Evolutionary conservation across 352 stramenopile species (phyloP).

Genomic region (Phytophthora pistaciae): DNA sequence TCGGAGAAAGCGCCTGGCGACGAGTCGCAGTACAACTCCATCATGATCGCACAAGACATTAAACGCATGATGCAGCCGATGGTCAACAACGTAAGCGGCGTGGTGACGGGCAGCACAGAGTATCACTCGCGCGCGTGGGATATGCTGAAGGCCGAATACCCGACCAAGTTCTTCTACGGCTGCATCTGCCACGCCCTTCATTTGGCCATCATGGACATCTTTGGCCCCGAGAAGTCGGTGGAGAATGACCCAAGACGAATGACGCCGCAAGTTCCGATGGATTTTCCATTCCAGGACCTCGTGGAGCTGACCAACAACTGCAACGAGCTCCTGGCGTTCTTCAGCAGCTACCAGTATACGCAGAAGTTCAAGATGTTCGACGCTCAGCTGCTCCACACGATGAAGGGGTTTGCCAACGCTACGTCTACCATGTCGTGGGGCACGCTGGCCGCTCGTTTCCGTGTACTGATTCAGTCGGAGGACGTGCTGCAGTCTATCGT

Average conservation of each 20-base stretch:
- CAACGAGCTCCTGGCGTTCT: slow-evolving; percentile 82
- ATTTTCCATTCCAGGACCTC: slow-evolving; percentile 84
- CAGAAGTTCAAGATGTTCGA: slow-evolving; percentile 84
- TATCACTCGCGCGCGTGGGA: slow-evolving; percentile 82
- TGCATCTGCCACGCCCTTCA: slow-evolving; percentile 86
- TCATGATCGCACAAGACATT: slow-evolving; percentile 86
- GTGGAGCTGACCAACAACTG: slow-evolving; percentile 81
- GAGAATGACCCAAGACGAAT: slow-evolving; percentile 76
- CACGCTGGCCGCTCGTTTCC: slow-evolving; percentile 72
- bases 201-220: slow-evolving; percentile 86
- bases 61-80: slow-evolving; percentile 85
- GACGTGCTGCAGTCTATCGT: slow-evolving; percentile 82
- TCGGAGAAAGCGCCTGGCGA: slow-evolving; percentile 69
- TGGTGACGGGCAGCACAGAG: slow-evolving; percentile 81
- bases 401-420: slow-evolving; percentile 79
- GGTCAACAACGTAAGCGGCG: slow-evolving; percentile 71
- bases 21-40: slow-evolving; percentile 77
- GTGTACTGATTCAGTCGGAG: slow-evolving; percentile 71
- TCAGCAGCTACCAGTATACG: slow-evolving; percentile 84
- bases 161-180: slow-evolving; percentile 90
- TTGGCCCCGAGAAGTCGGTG: slow-evolving; percentile 72
- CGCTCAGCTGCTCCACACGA: slow-evolving; percentile 71
- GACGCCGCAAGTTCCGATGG: slow-evolving; percentile 71
- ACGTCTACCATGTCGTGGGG: slow-evolving; percentile 75
- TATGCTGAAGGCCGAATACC: slow-evolving; percentile 86